Evolutionary conservation across 371 early-diverging fungal species (phyloP).

Genomic region (Globomyces sp.): DNA sequence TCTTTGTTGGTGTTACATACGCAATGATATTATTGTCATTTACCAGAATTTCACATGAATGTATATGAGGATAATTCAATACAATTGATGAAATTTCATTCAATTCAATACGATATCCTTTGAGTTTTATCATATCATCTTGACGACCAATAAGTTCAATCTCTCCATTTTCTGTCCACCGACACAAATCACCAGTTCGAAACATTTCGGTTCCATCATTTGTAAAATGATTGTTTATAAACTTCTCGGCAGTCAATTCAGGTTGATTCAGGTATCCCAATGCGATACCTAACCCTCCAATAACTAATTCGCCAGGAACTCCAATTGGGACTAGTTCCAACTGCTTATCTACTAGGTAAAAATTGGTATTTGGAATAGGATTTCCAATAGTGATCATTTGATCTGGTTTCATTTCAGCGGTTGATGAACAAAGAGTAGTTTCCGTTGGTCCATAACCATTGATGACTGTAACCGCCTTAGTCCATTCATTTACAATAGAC

Average conservation of each 20-base stretch:
- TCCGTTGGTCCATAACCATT: conserved; percentile 22
- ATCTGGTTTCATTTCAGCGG: background rate
- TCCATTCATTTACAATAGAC: conserved; percentile 10
- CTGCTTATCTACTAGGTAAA: conserved; percentile 15
- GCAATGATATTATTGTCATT: conserved; percentile 16
- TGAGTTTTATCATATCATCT: conserved; percentile 42
- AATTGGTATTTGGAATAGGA: conserved; percentile 17
- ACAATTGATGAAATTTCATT: conserved; percentile 32
- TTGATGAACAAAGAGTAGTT: conserved; percentile 16
- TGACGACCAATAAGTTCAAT: conserved; percentile 27
- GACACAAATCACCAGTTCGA: conserved; percentile 37
- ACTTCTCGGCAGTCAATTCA: conserved; percentile 21
- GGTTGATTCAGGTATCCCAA: conserved; percentile 19
- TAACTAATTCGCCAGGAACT: conserved; percentile 17
- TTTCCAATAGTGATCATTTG: conserved; percentile 11
- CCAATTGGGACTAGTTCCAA: conserved; percentile 17
- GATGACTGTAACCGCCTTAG: background rate
- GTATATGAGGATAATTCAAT: background rate
- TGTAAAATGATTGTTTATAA: conserved; percentile 6
- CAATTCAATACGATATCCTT: conserved; percentile 43
- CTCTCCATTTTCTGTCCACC: conserved; percentile 27
- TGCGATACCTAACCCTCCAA: conserved; percentile 21
- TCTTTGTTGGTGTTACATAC: conserved; percentile 9
- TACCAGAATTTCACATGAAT: background rate
- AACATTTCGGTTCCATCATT: conserved; percentile 27